These are phyloP conservation scores for Trametes elegans DNA, from an alignment of 768 basidiomycete genomes.

Conservation along the genomic window DNA sequence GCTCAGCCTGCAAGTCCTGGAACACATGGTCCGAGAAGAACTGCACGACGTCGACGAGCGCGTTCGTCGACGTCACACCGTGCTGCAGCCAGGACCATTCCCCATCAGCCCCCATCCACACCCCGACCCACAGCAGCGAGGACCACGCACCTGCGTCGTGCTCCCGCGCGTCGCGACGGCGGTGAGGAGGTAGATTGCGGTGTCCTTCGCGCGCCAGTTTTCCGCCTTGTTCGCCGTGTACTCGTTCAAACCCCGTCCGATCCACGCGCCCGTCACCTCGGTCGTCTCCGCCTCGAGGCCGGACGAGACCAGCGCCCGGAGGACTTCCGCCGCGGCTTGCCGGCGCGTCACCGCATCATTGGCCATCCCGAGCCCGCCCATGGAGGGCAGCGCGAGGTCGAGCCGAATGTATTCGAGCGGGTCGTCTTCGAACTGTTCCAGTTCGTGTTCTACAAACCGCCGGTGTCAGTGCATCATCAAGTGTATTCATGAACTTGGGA, in stretches of 20 bases:
- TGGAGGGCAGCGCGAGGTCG: conserved; percentile 69
- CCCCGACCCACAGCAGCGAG: not conserved
- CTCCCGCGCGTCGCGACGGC: conserved; percentile 89
- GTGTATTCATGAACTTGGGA: conserved; percentile 3
- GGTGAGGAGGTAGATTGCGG: conserved; percentile 90
- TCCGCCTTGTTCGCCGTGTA: conserved; percentile 57
- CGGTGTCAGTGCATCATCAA: not conserved
- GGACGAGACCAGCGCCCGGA: conserved; percentile 81
- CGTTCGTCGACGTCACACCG: conserved; percentile 92
- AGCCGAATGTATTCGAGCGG: conserved; percentile 92
- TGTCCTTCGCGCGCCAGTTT: conserved; percentile 92
- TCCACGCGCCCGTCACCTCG: conserved; percentile 82
- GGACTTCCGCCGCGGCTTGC: conserved; percentile 94
- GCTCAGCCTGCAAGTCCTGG: conserved; percentile 73
- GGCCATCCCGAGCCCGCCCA: conserved; percentile 39
- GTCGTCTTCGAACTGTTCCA: conserved; percentile 96
- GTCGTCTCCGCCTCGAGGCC: conserved; percentile 87
- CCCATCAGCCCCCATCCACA: not conserved
- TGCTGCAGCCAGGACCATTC: conserved; percentile 44
- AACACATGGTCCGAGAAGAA: conserved; percentile 94
- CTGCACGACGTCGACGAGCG: conserved; percentile 88
- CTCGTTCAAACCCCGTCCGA: conserved; percentile 65
- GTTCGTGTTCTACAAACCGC: conserved; percentile 61
- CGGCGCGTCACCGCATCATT: conserved; percentile 81
- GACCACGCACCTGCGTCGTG: conserved; percentile 66